Base-by-base conservation (phyloP, 257 asterid genomes). In the Nicotiana benthamiana region DNA sequence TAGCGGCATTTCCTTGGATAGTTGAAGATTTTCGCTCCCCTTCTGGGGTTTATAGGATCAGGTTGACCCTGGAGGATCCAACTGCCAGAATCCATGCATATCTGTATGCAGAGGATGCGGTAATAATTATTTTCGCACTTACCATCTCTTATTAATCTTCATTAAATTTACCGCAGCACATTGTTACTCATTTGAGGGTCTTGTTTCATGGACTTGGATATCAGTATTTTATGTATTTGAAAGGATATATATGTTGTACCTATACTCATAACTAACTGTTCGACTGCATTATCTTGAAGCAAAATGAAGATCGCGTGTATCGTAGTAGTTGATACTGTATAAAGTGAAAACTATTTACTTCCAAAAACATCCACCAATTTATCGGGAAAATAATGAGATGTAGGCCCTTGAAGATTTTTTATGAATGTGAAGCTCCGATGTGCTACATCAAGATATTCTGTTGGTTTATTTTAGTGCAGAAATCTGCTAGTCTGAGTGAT, bases 41-140 rank as follows among this genome's bases (percentile, higher is more conserved):
- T 82, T 46, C 26, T 61, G 98, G 94, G 80, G 70, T 80, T 79
- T 95, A 87, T 70, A 89, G 97, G 88, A 81, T 95, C 79, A 87
- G 95, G 86, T 77, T 95, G 78, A 95, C 98, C 60, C 86, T 95
- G 52, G 99, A 95, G 88, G 99, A 95, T 80, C 97, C 99, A 43
- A 95, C 99, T 66, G 92, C 97, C 78, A 88, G 98, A 89, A 83
- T 92, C 81, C 95, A 91, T 78, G 97, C 99, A 84, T 90, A 77
- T 80, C 80, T 93, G 62, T 92, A 82, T 79, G 91, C 83, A 6
- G 96, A 92, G 53, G 97, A 95, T 79, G 98, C 92, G 94, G 98
- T 95, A 89, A 88, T 74, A 74, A 8, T 74, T 51, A 24, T 74
- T 74, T 74, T 22, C 27, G 26, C 56, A 26, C 46, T 74, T 8